Percentiles rank a stretch among this genome's conserved stretches.
phyloP scores from a whole-genome alignment of 1,139 yeast species.

The Geotrichum phurueaensis region DNA sequence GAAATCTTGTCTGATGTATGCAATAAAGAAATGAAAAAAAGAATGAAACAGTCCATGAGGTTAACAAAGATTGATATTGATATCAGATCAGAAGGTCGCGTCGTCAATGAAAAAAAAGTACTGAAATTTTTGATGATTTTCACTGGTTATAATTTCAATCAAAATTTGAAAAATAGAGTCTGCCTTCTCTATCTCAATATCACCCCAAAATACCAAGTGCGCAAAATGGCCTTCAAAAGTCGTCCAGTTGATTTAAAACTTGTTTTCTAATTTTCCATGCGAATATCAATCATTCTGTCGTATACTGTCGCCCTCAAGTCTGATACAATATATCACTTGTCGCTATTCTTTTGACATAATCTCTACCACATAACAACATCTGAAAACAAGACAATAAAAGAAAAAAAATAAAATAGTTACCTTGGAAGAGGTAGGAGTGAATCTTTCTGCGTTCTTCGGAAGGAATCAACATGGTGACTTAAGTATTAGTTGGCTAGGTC shows the following conservation, averaged over 20 bases:
- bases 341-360: not conserved
- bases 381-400: not conserved
- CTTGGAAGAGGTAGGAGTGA: constrained; percentile 98
- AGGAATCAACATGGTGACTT: constrained; percentile 89
- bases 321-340: not conserved
- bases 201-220: not conserved
- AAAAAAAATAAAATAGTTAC: constrained; percentile 46
- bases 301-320: not conserved
- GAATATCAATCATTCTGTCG: not conserved
- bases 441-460: constrained; percentile 99
- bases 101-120: not conserved
- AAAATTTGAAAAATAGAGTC: not conserved
- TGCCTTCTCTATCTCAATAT: not conserved
- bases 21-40: not conserved
- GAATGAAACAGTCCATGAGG: too few relatives aligned
- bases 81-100: not conserved
- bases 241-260: not conserved
- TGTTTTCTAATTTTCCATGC: not conserved
- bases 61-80: not conserved
- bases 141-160: too few relatives aligned
- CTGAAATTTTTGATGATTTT: not conserved
- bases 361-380: not conserved
- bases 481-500: not conserved
- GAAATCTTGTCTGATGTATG: not conserved
- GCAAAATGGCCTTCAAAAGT: too few relatives aligned